These are phyloP conservation scores for Coemansia sp. DNA, from an alignment of 192 early-diverging fungal species.

Conservation along the genomic window DNA sequence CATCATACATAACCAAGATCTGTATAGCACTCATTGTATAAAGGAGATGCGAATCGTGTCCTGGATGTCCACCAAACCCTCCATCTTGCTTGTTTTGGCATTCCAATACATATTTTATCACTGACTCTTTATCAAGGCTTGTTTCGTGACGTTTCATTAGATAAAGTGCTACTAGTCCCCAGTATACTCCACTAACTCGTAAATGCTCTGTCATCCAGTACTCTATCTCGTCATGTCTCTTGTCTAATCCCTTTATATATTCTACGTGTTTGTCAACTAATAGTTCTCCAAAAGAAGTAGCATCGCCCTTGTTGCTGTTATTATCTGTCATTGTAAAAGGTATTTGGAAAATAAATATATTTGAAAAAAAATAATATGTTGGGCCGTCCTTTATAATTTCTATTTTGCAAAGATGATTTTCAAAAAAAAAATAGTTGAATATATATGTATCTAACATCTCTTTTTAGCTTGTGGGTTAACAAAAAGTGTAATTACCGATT, in stretches of 20 bases:
- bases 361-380: no score
- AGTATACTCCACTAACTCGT: conserved; percentile 88
- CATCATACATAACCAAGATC: conserved; percentile 76
- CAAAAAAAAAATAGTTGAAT: no score
- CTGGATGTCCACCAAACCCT: conserved; percentile 83
- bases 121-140: conserved; percentile 62
- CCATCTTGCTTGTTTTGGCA: conserved; percentile 79
- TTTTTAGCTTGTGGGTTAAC: no score
- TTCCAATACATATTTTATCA: conserved; percentile 74
- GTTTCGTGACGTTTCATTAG: conserved; percentile 64
- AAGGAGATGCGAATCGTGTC: conserved; percentile 87
- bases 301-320: no score
- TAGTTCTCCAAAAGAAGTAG: no score
- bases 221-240: conserved; percentile 83
- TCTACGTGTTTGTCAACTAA: conserved; percentile 63
- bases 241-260: conserved; percentile 70
- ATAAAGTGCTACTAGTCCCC: conserved; percentile 83
- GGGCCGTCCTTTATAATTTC: no score
- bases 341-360: no score
- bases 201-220: conserved; percentile 94
- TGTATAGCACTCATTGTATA: conserved; percentile 92
- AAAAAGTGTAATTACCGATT: no score
- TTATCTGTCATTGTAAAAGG: no score
- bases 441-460: no score
- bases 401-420: no score